phyloP scores from a whole-genome alignment of 2,329 filamentous ascomycete genomes.

The Calonectria henricotiae region DNA sequence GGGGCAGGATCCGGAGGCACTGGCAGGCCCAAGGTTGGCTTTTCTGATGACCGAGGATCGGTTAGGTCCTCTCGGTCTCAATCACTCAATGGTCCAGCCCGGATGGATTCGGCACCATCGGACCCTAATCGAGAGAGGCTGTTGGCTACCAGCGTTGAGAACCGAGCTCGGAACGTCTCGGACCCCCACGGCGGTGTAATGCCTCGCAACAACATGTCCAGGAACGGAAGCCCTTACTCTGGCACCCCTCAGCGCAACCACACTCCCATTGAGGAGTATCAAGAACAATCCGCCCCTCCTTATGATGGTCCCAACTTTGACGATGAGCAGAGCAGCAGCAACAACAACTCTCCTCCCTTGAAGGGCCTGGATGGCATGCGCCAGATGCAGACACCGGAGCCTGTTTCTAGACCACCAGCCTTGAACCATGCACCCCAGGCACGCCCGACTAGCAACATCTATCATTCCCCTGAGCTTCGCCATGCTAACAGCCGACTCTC shows the following conservation, averaged over 20 bases:
- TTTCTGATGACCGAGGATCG: constrained; percentile 70
- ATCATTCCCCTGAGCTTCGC: constrained; percentile 83
- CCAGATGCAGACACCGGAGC: constrained; percentile 78
- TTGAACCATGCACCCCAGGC: constrained; percentile 84
- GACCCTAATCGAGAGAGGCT: constrained; percentile 59
- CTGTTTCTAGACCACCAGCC: constrained; percentile 83
- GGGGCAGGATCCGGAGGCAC: constrained; percentile 48
- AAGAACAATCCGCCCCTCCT: constrained; percentile 64
- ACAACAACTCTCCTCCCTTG: constrained; percentile 59
- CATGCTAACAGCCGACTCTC: constrained; percentile 90
- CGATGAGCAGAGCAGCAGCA: constrained; percentile 63
- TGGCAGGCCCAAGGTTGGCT: constrained; percentile 67
- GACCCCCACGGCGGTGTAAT: constrained; percentile 59
- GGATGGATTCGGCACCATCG: constrained; percentile 70
- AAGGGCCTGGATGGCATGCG: constrained; percentile 71
- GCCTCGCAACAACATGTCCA: constrained; percentile 48
- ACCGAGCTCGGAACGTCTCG: constrained; percentile 67
- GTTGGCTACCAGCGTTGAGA: constrained; percentile 56
- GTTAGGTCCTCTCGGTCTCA: constrained; percentile 70
- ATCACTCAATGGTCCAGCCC: constrained; percentile 62
- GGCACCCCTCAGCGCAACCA: constrained; percentile 58
- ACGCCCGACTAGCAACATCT: constrained; percentile 77
- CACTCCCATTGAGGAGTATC: constrained; percentile 59
- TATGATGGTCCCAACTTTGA: constrained; percentile 73
- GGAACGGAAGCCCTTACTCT: constrained; percentile 48